phyloP scores from a whole-genome alignment of 768 basidiomycete genomes.

The Mycena belliarum region DNA sequence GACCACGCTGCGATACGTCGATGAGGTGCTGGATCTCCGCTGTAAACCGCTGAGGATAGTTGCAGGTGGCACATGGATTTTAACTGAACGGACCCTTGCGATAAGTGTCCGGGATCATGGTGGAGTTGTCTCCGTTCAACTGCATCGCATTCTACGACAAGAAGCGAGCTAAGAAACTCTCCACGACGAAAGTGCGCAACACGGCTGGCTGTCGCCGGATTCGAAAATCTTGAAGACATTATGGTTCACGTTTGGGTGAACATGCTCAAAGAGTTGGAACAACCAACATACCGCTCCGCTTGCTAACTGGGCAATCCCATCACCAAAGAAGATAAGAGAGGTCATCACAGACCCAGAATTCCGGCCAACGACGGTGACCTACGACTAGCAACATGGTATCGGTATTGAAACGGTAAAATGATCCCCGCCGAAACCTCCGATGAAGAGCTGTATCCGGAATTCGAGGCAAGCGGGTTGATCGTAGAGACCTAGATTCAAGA shows the following conservation, averaged over 20 bases:
- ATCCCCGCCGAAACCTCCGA: slow-evolving; percentile 56
- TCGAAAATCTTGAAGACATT: slow-evolving; percentile 42
- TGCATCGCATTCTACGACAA: slow-evolving; percentile 33
- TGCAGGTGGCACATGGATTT: neutral
- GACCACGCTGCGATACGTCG: neutral
- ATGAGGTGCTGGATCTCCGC: slow-evolving; percentile 1
- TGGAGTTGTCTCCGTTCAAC: slow-evolving; percentile 36
- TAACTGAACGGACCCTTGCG: slow-evolving; percentile 25
- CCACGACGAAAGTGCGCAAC: neutral
- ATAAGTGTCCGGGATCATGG: slow-evolving; percentile 38
- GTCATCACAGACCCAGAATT: slow-evolving; percentile 48
- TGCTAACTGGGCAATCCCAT: slow-evolving; percentile 26
- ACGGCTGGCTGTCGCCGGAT: slow-evolving; percentile 31
- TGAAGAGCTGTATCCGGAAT: slow-evolving; percentile 58
- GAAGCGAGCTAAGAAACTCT: neutral
- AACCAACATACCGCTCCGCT: slow-evolving; percentile 34
- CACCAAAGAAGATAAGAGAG: slow-evolving; percentile 34
- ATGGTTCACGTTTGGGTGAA: neutral
- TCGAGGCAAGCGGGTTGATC: slow-evolving; percentile 40
- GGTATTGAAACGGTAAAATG: slow-evolving; percentile 6
- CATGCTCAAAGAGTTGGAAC: neutral
- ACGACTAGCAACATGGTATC: neutral
- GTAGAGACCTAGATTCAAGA: slow-evolving; percentile 40
- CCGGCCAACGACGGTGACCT: slow-evolving; percentile 49
- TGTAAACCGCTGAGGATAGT: neutral